Conservation (phyloP, 192 early-diverging fungal genomes). For the Dissophora globulifera region DNA sequence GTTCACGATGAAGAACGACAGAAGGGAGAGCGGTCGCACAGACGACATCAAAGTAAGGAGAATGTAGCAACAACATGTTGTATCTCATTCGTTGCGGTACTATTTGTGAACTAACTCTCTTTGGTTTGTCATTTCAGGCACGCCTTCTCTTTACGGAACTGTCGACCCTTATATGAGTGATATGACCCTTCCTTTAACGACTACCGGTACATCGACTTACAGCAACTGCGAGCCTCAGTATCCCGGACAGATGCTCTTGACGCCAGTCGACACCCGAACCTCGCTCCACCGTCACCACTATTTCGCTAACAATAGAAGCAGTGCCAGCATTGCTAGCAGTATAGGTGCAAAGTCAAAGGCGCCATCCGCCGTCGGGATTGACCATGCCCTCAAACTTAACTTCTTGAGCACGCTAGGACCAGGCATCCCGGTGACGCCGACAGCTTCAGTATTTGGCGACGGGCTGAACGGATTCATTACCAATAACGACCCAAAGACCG, state of each 20-base stretch:
- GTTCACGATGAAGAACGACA: no score
- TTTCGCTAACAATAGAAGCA: background rate
- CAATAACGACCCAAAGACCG: no score
- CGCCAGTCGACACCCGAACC: background rate
- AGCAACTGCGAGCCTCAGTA: background rate
- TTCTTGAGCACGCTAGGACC: slow-evolving; percentile 40
- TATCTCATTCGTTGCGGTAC: no score
- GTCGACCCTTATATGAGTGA: no score
- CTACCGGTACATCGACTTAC: background rate
- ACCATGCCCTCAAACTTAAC: slow-evolving; percentile 30
- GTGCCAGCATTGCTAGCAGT: no score
- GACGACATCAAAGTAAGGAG: no score
- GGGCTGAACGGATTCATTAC: slow-evolving; percentile 19
- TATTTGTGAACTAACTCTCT: no score
- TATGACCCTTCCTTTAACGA: background rate
- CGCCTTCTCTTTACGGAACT: no score
- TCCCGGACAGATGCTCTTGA: background rate
- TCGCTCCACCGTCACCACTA: background rate
- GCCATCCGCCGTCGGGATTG: slow-evolving; percentile 19
- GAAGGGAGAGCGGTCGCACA: no score
- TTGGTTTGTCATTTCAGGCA: no score
- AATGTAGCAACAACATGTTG: no score
- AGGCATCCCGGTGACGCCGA: slow-evolving; percentile 33
- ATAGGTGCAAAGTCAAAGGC: no score
- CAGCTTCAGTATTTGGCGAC: slow-evolving; percentile 35